Conservation (phyloP, 2,329 filamentous ascomycete genomes). For the Fusarium sp. region DNA sequence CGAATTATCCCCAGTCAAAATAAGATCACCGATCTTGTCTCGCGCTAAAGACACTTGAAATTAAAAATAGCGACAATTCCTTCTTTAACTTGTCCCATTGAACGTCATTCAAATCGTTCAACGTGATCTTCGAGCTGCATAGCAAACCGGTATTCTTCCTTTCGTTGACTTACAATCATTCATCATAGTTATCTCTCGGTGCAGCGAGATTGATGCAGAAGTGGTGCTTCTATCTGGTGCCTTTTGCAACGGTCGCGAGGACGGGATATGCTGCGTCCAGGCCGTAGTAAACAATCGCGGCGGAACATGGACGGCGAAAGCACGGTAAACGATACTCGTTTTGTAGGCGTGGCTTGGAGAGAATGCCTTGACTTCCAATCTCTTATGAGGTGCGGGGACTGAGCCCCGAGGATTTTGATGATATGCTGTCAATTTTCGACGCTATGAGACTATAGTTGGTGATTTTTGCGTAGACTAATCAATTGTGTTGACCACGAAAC, state of each 20-base stretch:
- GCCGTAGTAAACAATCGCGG: background rate
- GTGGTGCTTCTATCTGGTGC: too few species aligned
- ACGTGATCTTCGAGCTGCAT: fast-evolving
- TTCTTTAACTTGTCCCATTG: background rate
- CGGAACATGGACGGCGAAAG: background rate
- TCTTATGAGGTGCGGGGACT: too few species aligned
- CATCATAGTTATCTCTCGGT: background rate
- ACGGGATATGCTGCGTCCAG: background rate
- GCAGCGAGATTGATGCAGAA: background rate
- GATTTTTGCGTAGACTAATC: too few species aligned
- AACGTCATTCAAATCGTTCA: background rate
- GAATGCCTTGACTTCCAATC: too few species aligned
- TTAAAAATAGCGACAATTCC: background rate
- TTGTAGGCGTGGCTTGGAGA: background rate
- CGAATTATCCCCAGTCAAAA: background rate
- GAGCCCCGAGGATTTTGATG: too few species aligned
- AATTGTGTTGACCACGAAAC: too few species aligned
- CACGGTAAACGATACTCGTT: background rate
- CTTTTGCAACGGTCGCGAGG: too few species aligned
- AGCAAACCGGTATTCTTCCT: background rate
- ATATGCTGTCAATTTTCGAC: too few species aligned
- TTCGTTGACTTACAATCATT: background rate
- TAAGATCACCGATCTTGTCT: background rate
- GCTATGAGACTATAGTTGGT: too few species aligned
- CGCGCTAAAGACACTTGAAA: background rate